A percentile compares a stretch with the other conserved stretches of the same genome.
These are phyloP conservation scores for Spergularia marina DNA, from an alignment of 148 eudicot species.

Conservation along the genomic window DNA sequence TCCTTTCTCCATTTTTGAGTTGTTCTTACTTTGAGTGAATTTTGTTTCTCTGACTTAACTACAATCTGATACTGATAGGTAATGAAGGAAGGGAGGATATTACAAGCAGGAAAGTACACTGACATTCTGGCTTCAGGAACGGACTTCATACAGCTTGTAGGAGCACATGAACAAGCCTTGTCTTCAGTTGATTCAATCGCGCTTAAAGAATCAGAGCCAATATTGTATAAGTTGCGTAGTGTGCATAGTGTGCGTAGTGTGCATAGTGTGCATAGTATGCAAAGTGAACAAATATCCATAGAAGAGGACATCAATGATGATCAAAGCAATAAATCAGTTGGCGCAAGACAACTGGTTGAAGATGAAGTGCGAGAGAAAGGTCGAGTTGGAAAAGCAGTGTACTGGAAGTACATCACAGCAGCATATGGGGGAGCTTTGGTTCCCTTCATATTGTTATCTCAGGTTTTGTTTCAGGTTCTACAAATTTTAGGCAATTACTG, in stretches of 20 bases:
- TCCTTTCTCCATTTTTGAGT: not conserved
- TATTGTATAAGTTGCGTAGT: too few species aligned
- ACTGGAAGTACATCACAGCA: constrained; percentile 45
- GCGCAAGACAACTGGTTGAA: constrained; percentile 37
- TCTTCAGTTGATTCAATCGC: constrained; percentile 23
- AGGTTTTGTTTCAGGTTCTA: constrained; percentile 35
- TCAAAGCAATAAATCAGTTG: not conserved
- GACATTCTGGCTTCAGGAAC: constrained; percentile 45
- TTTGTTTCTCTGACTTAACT: not conserved
- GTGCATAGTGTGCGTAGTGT: not conserved
- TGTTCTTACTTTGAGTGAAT: not conserved
- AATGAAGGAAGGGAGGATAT: constrained; percentile 48
- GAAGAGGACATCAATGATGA: constrained; percentile 11
- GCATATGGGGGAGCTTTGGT: constrained; percentile 44
- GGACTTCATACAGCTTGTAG: constrained; percentile 44
- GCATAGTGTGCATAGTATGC: not conserved
- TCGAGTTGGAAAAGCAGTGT: constrained; percentile 36
- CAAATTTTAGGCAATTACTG: constrained; percentile 48
- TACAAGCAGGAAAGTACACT: constrained; percentile 51
- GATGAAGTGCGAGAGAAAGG: constrained; percentile 51
- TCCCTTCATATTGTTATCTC: constrained; percentile 36
- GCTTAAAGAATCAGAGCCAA: not conserved
- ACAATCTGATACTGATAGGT: constrained; percentile 26
- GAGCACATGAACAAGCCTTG: constrained; percentile 44
- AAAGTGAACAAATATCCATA: constrained; percentile 3